Base-by-base conservation (phyloP, 1,139 yeast genomes). In the Debaryomyces sp. region DNA sequence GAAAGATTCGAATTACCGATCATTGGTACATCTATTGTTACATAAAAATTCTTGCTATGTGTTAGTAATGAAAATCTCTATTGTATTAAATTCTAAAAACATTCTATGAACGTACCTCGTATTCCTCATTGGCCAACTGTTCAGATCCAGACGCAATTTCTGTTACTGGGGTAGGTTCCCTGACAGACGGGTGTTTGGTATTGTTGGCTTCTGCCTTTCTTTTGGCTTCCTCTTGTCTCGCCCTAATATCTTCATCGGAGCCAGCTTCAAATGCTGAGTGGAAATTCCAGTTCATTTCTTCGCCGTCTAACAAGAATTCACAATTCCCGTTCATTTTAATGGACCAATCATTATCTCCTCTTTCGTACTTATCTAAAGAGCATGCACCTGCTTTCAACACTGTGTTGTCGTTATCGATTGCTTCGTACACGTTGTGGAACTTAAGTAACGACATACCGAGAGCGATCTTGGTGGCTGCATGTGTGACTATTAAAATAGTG, bases 241-340 rank as follows among this genome's bases (percentile, higher is more conserved):
- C 78, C 55, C 75, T 78, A 33, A 85, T 77, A 62, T 87, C 94
- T 48, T 85, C 92, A 50, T 84, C 87, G 1, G 91, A 85, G 2
- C 94, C 94, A 1, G 94, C 92, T 62, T 86, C 92, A 54, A 80
- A 82, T 23, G 78, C 79, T 48, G 67, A 71, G 60, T 81, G 82
- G 70, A 89, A 89, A 55, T 85, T 81, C 96, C 96, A 89, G 62
- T 87, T 87, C 94, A 90, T 88, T 66, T 89, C 96, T 64, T 89
- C 96, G n/a, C 96, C 96, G 6, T 78, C 67, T 2, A 77, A 64
- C 54, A 89, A 72, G 57, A 83, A 88, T 42, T 78, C 83, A 23
- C 89, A 79, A 54, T 82, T 79, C 17, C 96, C 96, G 61, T 85
- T 86, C 77, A 78, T 73, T 21, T 72, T 74, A 44, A 82, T 64